Evolutionary conservation across 768 basidiomycete genomes (phyloP).

Genomic region (Amanita exitialis): DNA sequence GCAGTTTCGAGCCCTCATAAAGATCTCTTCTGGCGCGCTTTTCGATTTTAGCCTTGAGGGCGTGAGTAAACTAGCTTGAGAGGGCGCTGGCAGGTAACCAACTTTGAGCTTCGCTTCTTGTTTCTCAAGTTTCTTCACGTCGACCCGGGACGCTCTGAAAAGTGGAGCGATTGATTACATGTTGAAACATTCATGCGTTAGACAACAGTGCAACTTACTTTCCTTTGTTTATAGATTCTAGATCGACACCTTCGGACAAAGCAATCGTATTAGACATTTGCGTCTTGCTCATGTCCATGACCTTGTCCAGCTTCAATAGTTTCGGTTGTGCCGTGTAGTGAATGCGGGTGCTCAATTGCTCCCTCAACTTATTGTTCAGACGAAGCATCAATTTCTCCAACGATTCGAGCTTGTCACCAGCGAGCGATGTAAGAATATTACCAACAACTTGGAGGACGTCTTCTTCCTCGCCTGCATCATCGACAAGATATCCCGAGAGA

Average conservation of each 20-base stretch:
- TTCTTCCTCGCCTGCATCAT: conserved; percentile 84
- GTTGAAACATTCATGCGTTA: conserved; percentile 11
- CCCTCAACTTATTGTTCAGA: conserved; percentile 54
- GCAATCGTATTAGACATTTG: conserved; percentile 75
- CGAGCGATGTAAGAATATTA: conserved; percentile 68
- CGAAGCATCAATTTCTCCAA: conserved; percentile 59
- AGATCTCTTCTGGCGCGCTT: conserved; percentile 86
- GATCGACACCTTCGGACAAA: conserved; percentile 73
- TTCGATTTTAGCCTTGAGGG: conserved; percentile 82
- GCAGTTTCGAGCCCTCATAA: conserved; percentile 92
- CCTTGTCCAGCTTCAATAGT: conserved; percentile 70
- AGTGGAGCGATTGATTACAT: not conserved
- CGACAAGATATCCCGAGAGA: conserved; percentile 78
- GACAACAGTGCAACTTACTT: conserved; percentile 43
- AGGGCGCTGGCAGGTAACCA: conserved; percentile 2
- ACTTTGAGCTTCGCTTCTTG: conserved; percentile 94
- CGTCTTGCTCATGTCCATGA: conserved; percentile 81
- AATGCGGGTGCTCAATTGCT: conserved; percentile 47
- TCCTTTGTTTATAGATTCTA: conserved; percentile 90
- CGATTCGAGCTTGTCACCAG: conserved; percentile 44
- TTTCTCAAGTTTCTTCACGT: conserved; percentile 93
- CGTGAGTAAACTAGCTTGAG: conserved; percentile 1
- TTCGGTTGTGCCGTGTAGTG: conserved; percentile 55
- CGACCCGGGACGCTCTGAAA: conserved; percentile 76
- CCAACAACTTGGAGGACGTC: conserved; percentile 73